Conservation (phyloP, 73 alveolate species). For the Halteria grandinella region DNA sequence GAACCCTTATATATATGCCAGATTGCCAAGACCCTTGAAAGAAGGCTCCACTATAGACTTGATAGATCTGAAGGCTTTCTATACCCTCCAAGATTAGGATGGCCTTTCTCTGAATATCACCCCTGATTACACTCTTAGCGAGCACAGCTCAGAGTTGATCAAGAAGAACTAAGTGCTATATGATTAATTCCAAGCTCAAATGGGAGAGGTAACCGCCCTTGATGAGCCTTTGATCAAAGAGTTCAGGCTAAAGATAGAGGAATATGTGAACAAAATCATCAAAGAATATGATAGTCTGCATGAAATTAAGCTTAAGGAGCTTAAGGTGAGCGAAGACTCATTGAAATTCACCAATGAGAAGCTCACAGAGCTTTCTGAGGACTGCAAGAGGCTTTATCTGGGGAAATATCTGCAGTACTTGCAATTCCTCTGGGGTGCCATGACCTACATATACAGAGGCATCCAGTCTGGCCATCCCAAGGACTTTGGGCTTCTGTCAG, state of each 20-base stretch:
- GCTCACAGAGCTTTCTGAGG: constrained; percentile 21
- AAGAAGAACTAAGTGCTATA: constrained; percentile 5
- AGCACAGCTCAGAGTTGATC: constrained; percentile 1
- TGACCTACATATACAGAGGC: constrained; percentile 15
- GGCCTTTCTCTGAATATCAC: constrained; percentile 55
- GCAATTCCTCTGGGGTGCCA: constrained; percentile 29
- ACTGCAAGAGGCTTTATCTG: background rate
- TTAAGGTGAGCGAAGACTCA: constrained; percentile 38
- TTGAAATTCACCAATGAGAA: constrained; percentile 20
- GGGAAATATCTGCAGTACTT: constrained; percentile 32
- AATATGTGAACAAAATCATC: constrained; percentile 28
- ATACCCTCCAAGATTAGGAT: background rate
- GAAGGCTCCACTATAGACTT: constrained; percentile 46
- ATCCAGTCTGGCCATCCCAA: background rate
- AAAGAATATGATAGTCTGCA: constrained; percentile 19
- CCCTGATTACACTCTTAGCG: constrained; percentile 38
- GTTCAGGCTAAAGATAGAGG: constrained; percentile 23
- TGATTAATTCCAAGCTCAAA: background rate
- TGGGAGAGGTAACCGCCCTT: background rate
- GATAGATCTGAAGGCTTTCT: constrained; percentile 38
- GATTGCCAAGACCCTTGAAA: constrained; percentile 37
- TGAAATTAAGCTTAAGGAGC: constrained; percentile 12
- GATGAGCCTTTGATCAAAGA: constrained; percentile 4
- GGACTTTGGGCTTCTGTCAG: background rate
- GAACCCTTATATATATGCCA: constrained; percentile 48